Conservation (phyloP, 1,284 basidiomycete genomes). For the Fomitopsis pinicola region DNA sequence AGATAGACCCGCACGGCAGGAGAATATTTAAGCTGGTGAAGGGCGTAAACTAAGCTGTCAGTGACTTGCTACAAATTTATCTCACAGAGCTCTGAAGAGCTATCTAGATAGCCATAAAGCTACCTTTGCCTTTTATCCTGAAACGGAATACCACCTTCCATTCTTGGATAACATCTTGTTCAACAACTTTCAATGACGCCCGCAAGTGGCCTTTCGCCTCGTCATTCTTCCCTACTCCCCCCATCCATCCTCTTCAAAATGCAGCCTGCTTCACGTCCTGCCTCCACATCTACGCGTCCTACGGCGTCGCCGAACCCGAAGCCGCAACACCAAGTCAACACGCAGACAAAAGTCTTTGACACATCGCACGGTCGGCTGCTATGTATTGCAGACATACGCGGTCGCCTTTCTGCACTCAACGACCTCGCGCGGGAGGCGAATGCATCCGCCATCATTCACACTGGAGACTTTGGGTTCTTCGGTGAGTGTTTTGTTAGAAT, state of each 20-base stretch:
- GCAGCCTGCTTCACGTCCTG: constrained; percentile 45
- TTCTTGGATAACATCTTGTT: no score
- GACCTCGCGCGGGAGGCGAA: constrained; percentile 85
- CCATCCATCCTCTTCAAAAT: constrained; percentile 21
- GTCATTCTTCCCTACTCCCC: constrained; percentile 1
- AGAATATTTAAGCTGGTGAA: no score
- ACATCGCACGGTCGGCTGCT: constrained; percentile 83
- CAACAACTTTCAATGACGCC: not conserved
- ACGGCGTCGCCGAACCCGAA: constrained; percentile 52
- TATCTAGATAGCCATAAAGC: no score
- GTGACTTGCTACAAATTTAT: no score
- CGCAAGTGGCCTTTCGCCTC: constrained; percentile 3
- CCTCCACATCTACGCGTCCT: constrained; percentile 54
- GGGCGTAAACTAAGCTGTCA: no score
- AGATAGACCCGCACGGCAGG: not conserved
- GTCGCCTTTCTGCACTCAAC: constrained; percentile 84
- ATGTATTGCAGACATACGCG: constrained; percentile 95
- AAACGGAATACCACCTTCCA: not conserved
- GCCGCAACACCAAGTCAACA: constrained; percentile 53
- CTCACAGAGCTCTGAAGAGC: no score
- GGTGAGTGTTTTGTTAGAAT: constrained; percentile 40
- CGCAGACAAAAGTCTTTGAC: constrained; percentile 75
- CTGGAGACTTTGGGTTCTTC: constrained; percentile 99
- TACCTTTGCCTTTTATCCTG: no score
- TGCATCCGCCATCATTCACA: constrained; percentile 95